Conservation (phyloP, 2,329 filamentous ascomycete genomes). For the Aspergillus fijiensis region DNA sequence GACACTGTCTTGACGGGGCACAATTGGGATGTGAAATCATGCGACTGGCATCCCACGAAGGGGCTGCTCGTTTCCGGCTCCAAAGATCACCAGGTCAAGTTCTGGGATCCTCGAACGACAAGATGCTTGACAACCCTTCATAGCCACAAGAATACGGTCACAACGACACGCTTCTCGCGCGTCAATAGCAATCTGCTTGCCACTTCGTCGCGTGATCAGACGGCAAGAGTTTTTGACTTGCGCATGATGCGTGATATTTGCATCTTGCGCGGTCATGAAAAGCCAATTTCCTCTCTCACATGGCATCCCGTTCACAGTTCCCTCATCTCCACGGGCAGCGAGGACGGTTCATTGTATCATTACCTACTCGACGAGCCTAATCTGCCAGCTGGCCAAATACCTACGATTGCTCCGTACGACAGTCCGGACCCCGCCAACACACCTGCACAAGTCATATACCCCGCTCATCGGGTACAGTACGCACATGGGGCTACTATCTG, state of each 20-base stretch:
- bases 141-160: slow-evolving; percentile 96
- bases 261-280: slow-evolving; percentile 89
- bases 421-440: slow-evolving; percentile 74
- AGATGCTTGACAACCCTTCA: slow-evolving; percentile 91
- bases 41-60: slow-evolving; percentile 96
- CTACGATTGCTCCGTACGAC: slow-evolving; percentile 80
- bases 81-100: slow-evolving; percentile 94
- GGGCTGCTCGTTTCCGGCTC: slow-evolving; percentile 92
- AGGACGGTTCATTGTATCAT: slow-evolving; percentile 86
- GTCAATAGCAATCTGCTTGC: slow-evolving; percentile 81
- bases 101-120: slow-evolving; percentile 94
- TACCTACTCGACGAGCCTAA: slow-evolving; percentile 97
- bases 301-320: slow-evolving; percentile 95
- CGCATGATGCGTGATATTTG: slow-evolving; percentile 98
- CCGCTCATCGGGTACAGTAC: slow-evolving; percentile 80
- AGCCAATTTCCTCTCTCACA: slow-evolving; percentile 85
- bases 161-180: slow-evolving; percentile 86
- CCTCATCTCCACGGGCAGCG: slow-evolving; percentile 83
- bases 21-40: slow-evolving; percentile 95
- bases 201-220: slow-evolving; percentile 90
- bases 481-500: slow-evolving; percentile 96
- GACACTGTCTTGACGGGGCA: slow-evolving; percentile 88
- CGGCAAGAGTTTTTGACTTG: slow-evolving; percentile 88
- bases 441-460: slow-evolving; percentile 85
- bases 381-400: slow-evolving; percentile 68